Conservation (phyloP, 495 filamentous ascomycete species). For the Pseudotulostoma volvatum region DNA sequence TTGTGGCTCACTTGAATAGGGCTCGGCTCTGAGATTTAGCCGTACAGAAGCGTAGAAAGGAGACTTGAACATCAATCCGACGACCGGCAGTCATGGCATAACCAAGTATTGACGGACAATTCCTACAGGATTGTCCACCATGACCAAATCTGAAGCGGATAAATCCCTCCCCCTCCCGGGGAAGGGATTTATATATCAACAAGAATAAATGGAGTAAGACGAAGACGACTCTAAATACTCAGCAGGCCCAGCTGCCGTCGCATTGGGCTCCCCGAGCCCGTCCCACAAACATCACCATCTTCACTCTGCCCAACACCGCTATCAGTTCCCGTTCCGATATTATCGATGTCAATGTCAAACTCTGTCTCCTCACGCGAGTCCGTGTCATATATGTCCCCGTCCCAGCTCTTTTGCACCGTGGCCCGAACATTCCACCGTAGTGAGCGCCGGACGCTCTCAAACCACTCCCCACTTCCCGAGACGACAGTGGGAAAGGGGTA, state of each 20-base stretch:
- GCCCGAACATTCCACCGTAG: constrained; percentile 85
- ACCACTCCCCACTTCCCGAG: constrained; percentile 67
- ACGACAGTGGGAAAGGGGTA: constrained; percentile 94
- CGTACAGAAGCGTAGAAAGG: too few relatives aligned
- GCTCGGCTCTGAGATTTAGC: too few relatives aligned
- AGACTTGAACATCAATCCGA: too few relatives aligned
- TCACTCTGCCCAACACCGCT: constrained; percentile 38
- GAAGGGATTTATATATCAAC: not conserved
- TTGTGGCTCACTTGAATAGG: too few relatives aligned
- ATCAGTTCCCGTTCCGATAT: constrained; percentile 57
- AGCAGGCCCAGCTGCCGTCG: constrained; percentile 51
- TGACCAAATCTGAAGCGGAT: too few relatives aligned
- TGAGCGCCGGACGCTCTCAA: constrained; percentile 78
- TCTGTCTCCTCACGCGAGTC: constrained; percentile 29
- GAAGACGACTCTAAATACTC: constrained; percentile 19
- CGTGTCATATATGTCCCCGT: constrained; percentile 22
- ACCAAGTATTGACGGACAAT: too few relatives aligned
- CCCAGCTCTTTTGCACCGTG: constrained; percentile 71
- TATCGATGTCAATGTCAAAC: constrained; percentile 50
- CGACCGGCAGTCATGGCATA: too few relatives aligned
- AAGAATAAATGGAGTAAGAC: constrained; percentile 5
- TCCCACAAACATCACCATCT: constrained; percentile 45
- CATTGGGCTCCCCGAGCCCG: constrained; percentile 42
- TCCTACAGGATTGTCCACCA: too few relatives aligned
- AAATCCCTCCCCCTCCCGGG: too few relatives aligned